Evolutionary conservation across 2,329 filamentous ascomycete genomes (phyloP), one percentile per base, ranked within the genome.

Genomic region (Colletotrichum melonis): DNA sequence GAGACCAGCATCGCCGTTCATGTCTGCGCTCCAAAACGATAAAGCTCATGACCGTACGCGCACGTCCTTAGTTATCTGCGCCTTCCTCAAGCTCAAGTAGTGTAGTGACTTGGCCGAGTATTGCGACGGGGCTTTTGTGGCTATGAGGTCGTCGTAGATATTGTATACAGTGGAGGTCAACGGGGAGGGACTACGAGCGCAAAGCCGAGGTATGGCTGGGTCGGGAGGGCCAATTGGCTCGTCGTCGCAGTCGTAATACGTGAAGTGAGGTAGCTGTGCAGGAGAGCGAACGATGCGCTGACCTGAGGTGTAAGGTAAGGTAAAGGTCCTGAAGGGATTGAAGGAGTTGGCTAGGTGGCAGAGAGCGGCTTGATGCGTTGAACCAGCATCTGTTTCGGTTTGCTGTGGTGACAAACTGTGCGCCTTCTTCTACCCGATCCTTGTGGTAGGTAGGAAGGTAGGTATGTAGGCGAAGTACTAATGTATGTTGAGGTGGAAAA

Each of bases 1-100:
- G 77, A 91, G 85, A 82, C 86, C 86, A 79, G 87, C 86, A 81
- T 91, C 89, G 80, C 87, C 86, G 80, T 88, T 90, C 89, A 91
- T 91, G 64, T 75, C 63, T 69, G 69, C 58, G 56, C 52, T 28
- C 65, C 38, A 58, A 55, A 46, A 58, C 60, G 62, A 49, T 58
- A 42, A 63, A 64, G 70, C 26, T 69, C 73, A 75, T 73, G 70
- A 58, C 73, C 63, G 58, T 46, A 73, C 60, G 67, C 46, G 56
- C 55, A 38, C 38, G 52, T 60, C 59, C 24, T 28, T 19, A 55
- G 16, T 58, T 14, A 16, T 26, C 38, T 65, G 56, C 24, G 26
- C 46, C 59, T 42, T 38, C 59, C 70, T 65, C 63, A 16, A 65
- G 63, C 49, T 46, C 63, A 8, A 35, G 49, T 16, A 28, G 32